phyloP scores from a whole-genome alignment of 1,284 basidiomycete genomes.

The Gymnopus androsaceus region DNA sequence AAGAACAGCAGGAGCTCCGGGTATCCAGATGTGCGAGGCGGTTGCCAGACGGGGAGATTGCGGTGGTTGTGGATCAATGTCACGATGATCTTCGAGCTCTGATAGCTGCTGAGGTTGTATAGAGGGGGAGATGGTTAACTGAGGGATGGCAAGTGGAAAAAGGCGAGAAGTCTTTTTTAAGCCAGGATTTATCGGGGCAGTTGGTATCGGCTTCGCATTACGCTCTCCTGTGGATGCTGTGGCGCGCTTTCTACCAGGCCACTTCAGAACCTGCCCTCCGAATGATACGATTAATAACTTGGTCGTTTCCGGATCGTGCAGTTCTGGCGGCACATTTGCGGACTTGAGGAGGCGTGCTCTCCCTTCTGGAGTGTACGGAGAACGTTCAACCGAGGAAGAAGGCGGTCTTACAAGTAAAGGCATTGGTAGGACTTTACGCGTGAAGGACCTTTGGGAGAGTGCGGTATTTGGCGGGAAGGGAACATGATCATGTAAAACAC shows the following conservation, averaged over 20 bases:
- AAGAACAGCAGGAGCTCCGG: conserved; percentile 42
- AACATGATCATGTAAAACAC: conserved; percentile 37
- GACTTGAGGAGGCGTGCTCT: conserved; percentile 53
- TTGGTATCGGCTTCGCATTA: neutral
- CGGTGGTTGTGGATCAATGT: conserved; percentile 12
- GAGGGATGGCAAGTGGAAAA: neutral
- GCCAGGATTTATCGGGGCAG: neutral
- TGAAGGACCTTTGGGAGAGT: conserved; percentile 25
- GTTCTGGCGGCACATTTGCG: conserved; percentile 57
- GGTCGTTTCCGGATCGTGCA: conserved; percentile 48
- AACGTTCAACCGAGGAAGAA: conserved; percentile 23
- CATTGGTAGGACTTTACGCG: conserved; percentile 49
- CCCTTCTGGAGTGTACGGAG: conserved; percentile 53
- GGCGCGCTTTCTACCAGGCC: conserved; percentile 18
- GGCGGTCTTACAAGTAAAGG: conserved; percentile 69
- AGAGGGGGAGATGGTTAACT: neutral
- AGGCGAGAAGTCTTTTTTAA: neutral
- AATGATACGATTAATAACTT: conserved; percentile 77
- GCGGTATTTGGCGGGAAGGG: conserved; percentile 33
- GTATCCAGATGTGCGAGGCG: conserved; percentile 49
- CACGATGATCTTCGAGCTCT: conserved; percentile 3
- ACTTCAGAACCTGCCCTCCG: conserved; percentile 71
- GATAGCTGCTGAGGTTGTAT: neutral
- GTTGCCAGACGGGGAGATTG: conserved; percentile 39
- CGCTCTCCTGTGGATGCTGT: neutral